Evolutionary conservation across 352 stramenopile species (phyloP).

Genomic region (Pythium apleroticum): DNA sequence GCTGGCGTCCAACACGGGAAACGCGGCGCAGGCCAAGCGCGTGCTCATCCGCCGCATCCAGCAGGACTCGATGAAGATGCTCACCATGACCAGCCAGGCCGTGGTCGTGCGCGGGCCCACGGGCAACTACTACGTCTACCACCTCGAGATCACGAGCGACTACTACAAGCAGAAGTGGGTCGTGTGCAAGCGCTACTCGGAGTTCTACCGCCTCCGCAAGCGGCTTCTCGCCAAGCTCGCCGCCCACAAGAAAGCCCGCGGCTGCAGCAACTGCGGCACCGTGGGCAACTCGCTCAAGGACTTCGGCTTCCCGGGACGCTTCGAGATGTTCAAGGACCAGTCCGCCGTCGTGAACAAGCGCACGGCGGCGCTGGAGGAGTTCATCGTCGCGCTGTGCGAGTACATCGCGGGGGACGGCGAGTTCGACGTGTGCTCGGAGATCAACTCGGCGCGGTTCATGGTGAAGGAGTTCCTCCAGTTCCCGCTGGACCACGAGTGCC

Average conservation of each 20-base stretch:
- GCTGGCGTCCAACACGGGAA: slow-evolving; percentile 16
- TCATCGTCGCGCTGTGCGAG: slow-evolving; percentile 72
- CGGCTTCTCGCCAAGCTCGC: slow-evolving; percentile 55
- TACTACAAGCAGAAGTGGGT: slow-evolving; percentile 90
- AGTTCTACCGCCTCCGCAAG: slow-evolving; percentile 84
- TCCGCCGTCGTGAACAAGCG: slow-evolving; percentile 56
- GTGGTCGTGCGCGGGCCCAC: slow-evolving; percentile 76
- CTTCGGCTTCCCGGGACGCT: slow-evolving; percentile 67
- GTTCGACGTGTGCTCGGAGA: slow-evolving; percentile 62
- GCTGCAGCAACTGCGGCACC: slow-evolving; percentile 49
- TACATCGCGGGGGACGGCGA: slow-evolving; percentile 57
- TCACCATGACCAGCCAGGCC: slow-evolving; percentile 66
- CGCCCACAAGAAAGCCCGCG: slow-evolving; percentile 54
- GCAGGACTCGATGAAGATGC: slow-evolving; percentile 77
- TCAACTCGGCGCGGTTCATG: slow-evolving; percentile 60
- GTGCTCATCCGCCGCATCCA: slow-evolving; percentile 71
- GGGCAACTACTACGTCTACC: slow-evolving; percentile 83
- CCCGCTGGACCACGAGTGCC: slow-evolving; percentile 73
- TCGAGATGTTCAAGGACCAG: slow-evolving; percentile 77
- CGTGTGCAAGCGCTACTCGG: slow-evolving; percentile 86
- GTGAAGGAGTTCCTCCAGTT: slow-evolving; percentile 88
- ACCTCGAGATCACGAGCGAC: slow-evolving; percentile 85
- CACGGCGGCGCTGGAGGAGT: slow-evolving; percentile 72
- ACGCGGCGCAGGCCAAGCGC: slow-evolving; percentile 59
- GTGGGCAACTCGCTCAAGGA: slow-evolving; percentile 67